A percentile compares a stretch with the other conserved stretches of the same genome.
These are phyloP conservation scores for Papiliotrema flavescens DNA, from an alignment of 1,284 basidiomycete genomes.

Conservation along the genomic window DNA sequence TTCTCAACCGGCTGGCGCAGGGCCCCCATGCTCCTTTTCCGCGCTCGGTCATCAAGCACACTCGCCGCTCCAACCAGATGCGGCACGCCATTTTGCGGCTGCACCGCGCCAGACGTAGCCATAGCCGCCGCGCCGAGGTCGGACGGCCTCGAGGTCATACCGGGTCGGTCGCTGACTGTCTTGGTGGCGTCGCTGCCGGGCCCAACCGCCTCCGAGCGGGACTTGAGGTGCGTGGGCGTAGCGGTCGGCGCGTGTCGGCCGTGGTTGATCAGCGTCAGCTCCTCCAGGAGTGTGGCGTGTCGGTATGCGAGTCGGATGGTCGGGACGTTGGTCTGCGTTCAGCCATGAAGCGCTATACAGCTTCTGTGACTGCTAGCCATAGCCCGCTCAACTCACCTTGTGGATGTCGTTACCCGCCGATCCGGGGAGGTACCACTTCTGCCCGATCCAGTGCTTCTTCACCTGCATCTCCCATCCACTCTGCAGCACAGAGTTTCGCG, in stretches of 20 bases:
- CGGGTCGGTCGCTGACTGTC: slow-evolving; percentile 11
- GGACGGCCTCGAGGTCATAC: slow-evolving; percentile 17
- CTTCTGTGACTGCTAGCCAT: too few relatives aligned
- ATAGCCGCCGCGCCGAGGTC: slow-evolving; percentile 37
- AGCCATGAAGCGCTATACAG: too few relatives aligned
- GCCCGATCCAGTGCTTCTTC: slow-evolving; percentile 94
- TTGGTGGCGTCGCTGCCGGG: neutral
- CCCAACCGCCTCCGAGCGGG: neutral
- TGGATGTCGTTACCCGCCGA: slow-evolving; percentile 86
- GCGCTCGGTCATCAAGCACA: slow-evolving; percentile 27
- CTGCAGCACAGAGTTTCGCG: slow-evolving; percentile 92
- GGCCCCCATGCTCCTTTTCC: slow-evolving; percentile 24
- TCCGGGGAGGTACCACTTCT: slow-evolving; percentile 84
- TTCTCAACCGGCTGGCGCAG: slow-evolving; percentile 9
- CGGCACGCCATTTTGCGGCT: neutral
- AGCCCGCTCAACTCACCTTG: slow-evolving; percentile 57
- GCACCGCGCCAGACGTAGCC: slow-evolving; percentile 14
- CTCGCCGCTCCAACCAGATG: slow-evolving; percentile 17
- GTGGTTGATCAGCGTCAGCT: slow-evolving; percentile 53
- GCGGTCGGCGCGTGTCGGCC: slow-evolving; percentile 21
- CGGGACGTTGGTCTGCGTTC: slow-evolving; percentile 83
- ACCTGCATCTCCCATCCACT: slow-evolving; percentile 99
- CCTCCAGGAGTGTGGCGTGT: slow-evolving; percentile 83
- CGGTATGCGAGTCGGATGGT: slow-evolving; percentile 82
- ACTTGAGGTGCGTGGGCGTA: slow-evolving; percentile 35